Evolutionary conservation across 352 stramenopile species (phyloP).

Genomic region (Pythium plurisporium): DNA sequence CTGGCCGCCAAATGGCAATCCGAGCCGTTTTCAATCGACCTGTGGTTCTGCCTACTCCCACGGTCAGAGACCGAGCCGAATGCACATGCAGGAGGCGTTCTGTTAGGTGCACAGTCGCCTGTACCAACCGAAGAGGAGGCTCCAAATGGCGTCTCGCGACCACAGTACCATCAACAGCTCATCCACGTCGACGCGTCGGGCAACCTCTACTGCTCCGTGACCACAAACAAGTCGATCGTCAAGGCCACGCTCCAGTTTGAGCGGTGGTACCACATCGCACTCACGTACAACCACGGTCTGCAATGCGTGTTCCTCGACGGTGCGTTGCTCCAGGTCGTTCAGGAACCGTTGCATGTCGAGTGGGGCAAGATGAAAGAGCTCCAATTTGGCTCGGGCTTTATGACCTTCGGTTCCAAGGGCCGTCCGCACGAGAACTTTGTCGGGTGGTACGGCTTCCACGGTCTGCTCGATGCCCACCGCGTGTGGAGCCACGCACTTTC

Average conservation of each 20-base stretch:
- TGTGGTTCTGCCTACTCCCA: slow-evolving; percentile 36
- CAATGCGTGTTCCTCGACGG: slow-evolving; percentile 1
- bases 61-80: background rate
- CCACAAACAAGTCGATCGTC: background rate
- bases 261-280: background rate
- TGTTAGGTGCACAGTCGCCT: slow-evolving; percentile 39
- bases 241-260: background rate
- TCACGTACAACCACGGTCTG: background rate
- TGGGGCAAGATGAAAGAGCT: background rate
- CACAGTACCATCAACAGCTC: slow-evolving; percentile 44
- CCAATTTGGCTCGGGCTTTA: background rate
- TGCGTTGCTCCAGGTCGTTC: background rate
- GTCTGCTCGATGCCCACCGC: background rate
- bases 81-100: slow-evolving; percentile 22
- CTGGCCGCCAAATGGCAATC: slow-evolving; percentile 8
- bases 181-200: slow-evolving; percentile 5
- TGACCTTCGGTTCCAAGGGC: background rate
- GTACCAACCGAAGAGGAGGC: background rate
- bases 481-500: background rate
- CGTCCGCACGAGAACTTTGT: background rate
- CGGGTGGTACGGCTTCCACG: background rate
- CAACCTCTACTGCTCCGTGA: background rate
- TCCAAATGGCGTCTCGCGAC: slow-evolving; percentile 12
- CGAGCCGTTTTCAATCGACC: slow-evolving; percentile 30
- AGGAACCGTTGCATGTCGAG: background rate